Base-by-base conservation (phyloP, 805 yeast species). In the Metschnikowia vanudenii region DNA sequence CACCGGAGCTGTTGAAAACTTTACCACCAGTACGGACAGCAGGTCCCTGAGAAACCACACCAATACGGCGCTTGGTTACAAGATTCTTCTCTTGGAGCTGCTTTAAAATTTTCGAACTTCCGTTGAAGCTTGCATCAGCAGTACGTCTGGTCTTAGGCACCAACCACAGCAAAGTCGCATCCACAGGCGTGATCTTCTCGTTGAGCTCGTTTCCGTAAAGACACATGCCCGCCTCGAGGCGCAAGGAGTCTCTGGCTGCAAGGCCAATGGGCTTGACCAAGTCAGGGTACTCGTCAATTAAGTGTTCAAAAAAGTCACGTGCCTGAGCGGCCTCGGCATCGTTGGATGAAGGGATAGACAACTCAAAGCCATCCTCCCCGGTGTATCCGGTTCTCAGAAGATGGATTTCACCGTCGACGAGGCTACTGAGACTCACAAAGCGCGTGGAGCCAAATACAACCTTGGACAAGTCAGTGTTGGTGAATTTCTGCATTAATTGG, bases 201-300 rank as follows among this genome's bases (percentile, higher is more conserved):
- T 78, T 79, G 58, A 94, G 75, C 67, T 94, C 99, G 63, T 90
- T 86, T 2, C 99, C 99, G 60, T 94, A 94, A 45, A 94, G 75
- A 68, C 99, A 94, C 97, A 94, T 88, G 28, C 99, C 99, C 4
- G 99, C 99, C 71, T 94, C 99, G 43, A 94, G 72, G 61, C 99
- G 81, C 55, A 94, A 75, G 10, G 97, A 88, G 65, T 94, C 99
- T 67, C 99, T 83, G 2, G 99, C 98, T n/a, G 98, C 99, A 42
- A 94, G 79, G 4, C 99, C 99, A 57, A 90, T 88, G 32, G 97
- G 96, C 63, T 80, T 81, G 39, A 89, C 88, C 11, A 71, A 63
- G 3, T 76, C 77, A 61, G 81, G 72, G 47, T 63, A 59, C 33
- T 77, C 75, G 41, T 69, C 75, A 36, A 88, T 65, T 41, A 89